Evolutionary conservation across 495 filamentous ascomycete genomes (phyloP), one percentile per base, ranked within the genome.

Genomic region (Xylaria curta): DNA sequence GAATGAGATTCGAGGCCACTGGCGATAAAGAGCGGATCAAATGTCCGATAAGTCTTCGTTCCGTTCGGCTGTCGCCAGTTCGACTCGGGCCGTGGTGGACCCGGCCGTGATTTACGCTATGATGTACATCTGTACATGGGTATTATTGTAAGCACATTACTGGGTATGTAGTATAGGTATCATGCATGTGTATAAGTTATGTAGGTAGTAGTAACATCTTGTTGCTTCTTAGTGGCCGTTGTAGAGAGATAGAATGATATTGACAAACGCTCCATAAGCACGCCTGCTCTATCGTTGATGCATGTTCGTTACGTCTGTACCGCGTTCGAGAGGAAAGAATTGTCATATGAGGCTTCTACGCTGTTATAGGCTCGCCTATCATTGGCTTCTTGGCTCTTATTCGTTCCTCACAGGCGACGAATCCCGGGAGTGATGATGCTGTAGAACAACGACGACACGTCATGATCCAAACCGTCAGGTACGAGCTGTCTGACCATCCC

Each of bases 51-150:
- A 15, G 28, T n/a, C 53, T 56, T 59, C 4, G 12, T 59, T 26
- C 17, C 19, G 21, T 54, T 54, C 51, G 10, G 53, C 13, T 31
- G 4, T 1, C 28, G 19, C 51, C 21, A 60, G 58, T 28, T 38
- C 33, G 63, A 66, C 46, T 38, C 63, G 63, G 63, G 10, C 63
- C 63, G 63, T 31, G 46, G 63, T 66, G 46, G 63, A 66, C 24
- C 63, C 63, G 21, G 42, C 62, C 62, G 3, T 15, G 58, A n/a
- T 60, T 38, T 28, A 49, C 17, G 17, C 46, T 19, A 49, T 49
- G 17, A n/a, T n/a, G 4, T 15, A 28, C 5, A 26, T 3, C 6
- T 2, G 26, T 31, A 31, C 8, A 38, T 38, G 36, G 36, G 36
- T 8, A 38, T 38, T 8, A 38, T 38, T 8, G 6, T 38, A 38